Evolutionary conservation across 2,329 filamentous ascomycete species (phyloP).

Genomic region (Dothiorella sarmentorum): DNA sequence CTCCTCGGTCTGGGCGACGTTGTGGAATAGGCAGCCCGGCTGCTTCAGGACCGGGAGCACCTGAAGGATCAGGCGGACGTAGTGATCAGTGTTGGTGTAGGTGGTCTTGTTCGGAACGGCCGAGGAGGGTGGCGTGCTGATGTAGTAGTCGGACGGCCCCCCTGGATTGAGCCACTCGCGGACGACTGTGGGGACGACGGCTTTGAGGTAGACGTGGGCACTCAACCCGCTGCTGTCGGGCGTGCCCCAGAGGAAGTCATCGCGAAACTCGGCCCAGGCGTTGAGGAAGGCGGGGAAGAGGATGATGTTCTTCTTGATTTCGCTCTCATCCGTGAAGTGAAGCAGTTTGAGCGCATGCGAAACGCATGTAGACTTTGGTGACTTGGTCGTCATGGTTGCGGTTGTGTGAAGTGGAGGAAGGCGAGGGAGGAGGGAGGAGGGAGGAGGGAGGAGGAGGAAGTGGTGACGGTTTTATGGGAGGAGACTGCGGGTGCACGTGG

Average conservation of each 20-base stretch:
- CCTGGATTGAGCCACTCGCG: background rate
- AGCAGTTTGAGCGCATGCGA: background rate
- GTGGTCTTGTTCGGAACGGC: background rate
- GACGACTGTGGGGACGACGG: background rate
- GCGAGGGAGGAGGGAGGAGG: too few relatives aligned
- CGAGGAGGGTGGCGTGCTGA: too few relatives aligned
- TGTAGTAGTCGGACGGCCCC: too few relatives aligned
- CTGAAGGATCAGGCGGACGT: background rate
- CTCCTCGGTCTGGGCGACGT: background rate
- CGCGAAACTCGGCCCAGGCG: constrained; percentile 1
- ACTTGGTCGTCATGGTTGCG: too few relatives aligned
- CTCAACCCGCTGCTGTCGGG: background rate
- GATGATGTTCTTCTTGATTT: background rate
- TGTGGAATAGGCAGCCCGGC: background rate
- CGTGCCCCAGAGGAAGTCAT: constrained; percentile 3
- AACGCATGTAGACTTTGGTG: too few relatives aligned
- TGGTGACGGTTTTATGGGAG: too few relatives aligned
- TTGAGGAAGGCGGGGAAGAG: background rate
- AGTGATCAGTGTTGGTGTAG: background rate
- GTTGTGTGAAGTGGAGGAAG: too few relatives aligned
- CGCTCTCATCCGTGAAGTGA: background rate
- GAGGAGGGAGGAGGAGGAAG: too few relatives aligned
- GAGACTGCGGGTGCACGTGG: too few relatives aligned
- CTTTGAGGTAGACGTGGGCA: background rate
- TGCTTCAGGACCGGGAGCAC: background rate